Percentiles rank a stretch among this genome's conserved stretches.
Evolutionary conservation across 257 asterid genomes (phyloP).

Genomic region (Solanum chmielewskii): DNA sequence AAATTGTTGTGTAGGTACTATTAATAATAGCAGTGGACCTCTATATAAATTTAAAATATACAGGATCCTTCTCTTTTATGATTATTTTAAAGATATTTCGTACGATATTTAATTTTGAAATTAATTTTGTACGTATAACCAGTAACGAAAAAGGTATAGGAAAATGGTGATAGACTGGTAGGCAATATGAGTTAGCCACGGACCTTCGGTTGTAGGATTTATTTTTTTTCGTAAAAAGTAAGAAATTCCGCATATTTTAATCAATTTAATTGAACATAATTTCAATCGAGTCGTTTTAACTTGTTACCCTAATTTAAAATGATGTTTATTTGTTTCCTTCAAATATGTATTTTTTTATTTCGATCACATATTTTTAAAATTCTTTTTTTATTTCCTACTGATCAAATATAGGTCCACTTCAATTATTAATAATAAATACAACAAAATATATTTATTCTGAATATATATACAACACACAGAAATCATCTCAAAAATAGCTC

Average conservation of each 20-base stretch:
- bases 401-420: background rate
- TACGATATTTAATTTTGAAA: no score
- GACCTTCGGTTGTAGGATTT: no score
- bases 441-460: background rate
- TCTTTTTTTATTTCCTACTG: background rate
- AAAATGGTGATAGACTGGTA: background rate
- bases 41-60: background rate
- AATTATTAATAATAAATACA: background rate
- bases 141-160: no score
- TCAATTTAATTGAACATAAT: background rate
- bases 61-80: background rate
- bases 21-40: background rate
- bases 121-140: no score
- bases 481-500: background rate
- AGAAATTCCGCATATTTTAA: no score
- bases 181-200: no score
- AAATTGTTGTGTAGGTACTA: background rate
- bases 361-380: background rate
- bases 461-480: background rate
- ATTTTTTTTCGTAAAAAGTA: no score
- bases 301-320: no score
- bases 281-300: background rate
- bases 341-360: background rate
- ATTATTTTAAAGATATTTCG: no score
- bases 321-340: no score